Evolutionary conservation across 768 basidiomycete genomes (phyloP), one percentile per base, ranked within the genome.

Genomic region (Podaxis mareebaensis): DNA sequence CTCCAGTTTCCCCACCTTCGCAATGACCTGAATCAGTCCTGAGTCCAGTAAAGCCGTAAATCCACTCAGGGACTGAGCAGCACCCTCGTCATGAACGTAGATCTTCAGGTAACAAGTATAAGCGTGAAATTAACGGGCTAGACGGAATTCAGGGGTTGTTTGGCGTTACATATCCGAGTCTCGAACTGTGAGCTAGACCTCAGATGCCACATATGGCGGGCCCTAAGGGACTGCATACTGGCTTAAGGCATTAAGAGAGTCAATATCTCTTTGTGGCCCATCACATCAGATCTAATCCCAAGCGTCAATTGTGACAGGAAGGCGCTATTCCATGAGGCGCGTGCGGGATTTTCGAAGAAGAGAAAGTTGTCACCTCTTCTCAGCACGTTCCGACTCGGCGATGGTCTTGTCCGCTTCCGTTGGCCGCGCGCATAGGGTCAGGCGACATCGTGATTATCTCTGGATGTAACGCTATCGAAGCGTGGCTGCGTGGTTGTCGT

Each of bases 361-460:
- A 33, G 33, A 10, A 3, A 10, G 33, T 33, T 10, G 33, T 54
- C 1, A 28, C 33, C 28, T 17, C 54, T 39, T 56, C 38, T 7
- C 20, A 39, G n/a, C 11, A 20, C 7, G 24, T 56, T 56, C 54
- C 54, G 54, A 56, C 38, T 56, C 54, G 54, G 54, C 54, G 2
- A 12, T 24, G n/a, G 54, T 26, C 17, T 36, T n/a, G 17, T n/a
- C 36, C 6, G 38, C 2, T 12, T 15, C 36, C 28, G 54, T 12
- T 17, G 11, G 39, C 13, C 33, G 39, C 54, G 24, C 20, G 2
- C 39, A 20, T 5, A 56, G 54, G 54, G 54, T 22, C 11, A 38
- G 26, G 20, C 13, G 22, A 2, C 24, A 13, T 22, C 42, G 54
- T n/a, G 20, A 39, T 39, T 20, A 26, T 46, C 44, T n/a, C 17